Evolutionary conservation across 257 asterid genomes (phyloP).

Genomic region (Pogostemon cablin): DNA sequence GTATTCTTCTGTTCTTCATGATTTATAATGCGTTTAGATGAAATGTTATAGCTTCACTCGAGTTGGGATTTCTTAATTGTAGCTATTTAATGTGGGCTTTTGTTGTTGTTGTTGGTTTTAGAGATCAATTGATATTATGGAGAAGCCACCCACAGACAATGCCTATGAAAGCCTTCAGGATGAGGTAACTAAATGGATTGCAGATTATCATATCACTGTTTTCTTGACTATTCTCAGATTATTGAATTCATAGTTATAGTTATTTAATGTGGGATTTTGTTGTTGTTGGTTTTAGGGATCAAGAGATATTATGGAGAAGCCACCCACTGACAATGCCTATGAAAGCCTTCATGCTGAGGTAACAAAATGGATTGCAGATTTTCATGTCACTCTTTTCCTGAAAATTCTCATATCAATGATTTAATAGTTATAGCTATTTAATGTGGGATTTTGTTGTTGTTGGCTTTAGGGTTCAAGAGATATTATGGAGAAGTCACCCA

Average conservation of each 20-base stretch:
- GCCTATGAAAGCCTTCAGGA: conserved; percentile 24
- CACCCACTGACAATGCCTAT: conserved; percentile 38
- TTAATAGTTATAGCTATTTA: neutral
- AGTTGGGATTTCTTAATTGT: conserved; percentile 7
- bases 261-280: neutral
- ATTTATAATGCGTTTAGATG: neutral
- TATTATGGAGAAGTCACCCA: conserved; percentile 48
- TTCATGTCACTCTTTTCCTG: conserved; percentile 4
- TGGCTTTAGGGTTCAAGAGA: conserved; percentile 40
- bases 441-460: conserved; percentile 7
- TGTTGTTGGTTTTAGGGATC: conserved; percentile 36
- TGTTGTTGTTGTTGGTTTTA: conserved; percentile 25
- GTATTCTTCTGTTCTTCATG: neutral
- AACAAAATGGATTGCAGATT: neutral
- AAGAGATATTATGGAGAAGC: conserved; percentile 47
- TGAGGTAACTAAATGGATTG: conserved; percentile 35
- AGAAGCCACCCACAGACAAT: conserved; percentile 42
- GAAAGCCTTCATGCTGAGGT: conserved; percentile 38
- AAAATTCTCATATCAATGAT: neutral
- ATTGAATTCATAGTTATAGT: neutral
- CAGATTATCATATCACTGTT: neutral
- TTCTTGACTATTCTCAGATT: neutral
- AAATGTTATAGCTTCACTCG: neutral
- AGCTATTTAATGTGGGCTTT: neutral
- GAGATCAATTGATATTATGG: conserved; percentile 48